These are phyloP conservation scores for Phytophthora kernoviae DNA, from an alignment of 352 stramenopile genomes.

Conservation along the genomic window DNA sequence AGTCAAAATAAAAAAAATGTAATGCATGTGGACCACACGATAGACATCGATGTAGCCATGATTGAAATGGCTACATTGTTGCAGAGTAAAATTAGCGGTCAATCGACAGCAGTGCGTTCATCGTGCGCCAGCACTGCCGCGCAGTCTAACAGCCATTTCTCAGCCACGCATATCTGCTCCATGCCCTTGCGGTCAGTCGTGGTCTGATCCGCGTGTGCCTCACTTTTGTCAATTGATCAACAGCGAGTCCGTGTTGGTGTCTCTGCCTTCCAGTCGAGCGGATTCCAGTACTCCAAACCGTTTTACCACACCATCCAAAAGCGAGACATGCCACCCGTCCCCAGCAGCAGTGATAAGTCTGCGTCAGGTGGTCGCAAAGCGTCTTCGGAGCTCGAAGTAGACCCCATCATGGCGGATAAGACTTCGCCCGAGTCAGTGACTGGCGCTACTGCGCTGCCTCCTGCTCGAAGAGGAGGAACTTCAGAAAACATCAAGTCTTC, in stretches of 20 bases:
- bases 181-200: constrained; percentile 76
- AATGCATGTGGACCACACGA: constrained; percentile 11
- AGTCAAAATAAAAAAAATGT: constrained; percentile 12
- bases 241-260: constrained; percentile 6
- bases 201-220: constrained; percentile 55
- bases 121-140: neutral
- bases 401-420: constrained; percentile 18
- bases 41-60: neutral
- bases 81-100: constrained; percentile 26
- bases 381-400: neutral
- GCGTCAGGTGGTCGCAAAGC: neutral
- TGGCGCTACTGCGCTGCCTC: neutral
- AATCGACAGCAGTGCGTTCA: neutral
- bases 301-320: neutral
- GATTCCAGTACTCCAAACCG: constrained; percentile 2
- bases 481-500: constrained; percentile 88
- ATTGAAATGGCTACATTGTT: constrained; percentile 16
- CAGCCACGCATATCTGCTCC: constrained; percentile 8
- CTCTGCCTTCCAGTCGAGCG: constrained; percentile 10
- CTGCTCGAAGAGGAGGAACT: constrained; percentile 25
- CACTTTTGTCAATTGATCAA: constrained; percentile 77
- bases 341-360: neutral
- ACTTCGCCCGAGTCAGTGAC: constrained; percentile 9
- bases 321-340: neutral
- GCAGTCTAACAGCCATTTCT: constrained; percentile 13